Conservation (phyloP, 495 filamentous ascomycete species). For the Podospora sp. region DNA sequence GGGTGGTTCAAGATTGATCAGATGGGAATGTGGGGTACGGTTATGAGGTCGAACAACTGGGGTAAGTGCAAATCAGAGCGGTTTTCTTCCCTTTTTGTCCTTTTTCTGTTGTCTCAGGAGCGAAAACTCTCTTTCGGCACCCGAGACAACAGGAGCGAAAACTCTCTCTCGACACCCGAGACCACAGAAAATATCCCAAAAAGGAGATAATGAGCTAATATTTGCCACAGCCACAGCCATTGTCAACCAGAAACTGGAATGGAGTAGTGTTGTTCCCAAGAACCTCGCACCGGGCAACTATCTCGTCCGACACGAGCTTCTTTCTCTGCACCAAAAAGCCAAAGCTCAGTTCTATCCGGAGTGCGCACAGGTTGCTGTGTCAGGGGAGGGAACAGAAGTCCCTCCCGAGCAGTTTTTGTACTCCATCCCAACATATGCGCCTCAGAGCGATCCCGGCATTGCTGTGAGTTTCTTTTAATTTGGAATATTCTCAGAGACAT, state of each 20-base stretch:
- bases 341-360: slow-evolving; percentile 47
- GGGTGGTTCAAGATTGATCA: slow-evolving; percentile 57
- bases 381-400: slow-evolving; percentile 37
- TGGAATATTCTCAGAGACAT: background rate
- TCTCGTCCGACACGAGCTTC: slow-evolving; percentile 47
- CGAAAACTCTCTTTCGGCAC: too few relatives aligned
- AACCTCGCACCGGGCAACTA: slow-evolving; percentile 44
- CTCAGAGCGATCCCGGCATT: slow-evolving; percentile 52
- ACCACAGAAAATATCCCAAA: too few relatives aligned
- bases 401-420: slow-evolving; percentile 39
- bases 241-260: slow-evolving; percentile 51
- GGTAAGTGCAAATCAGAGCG: too few relatives aligned
- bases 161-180: too few relatives aligned
- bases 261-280: slow-evolving; percentile 45
- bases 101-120: too few relatives aligned
- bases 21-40: slow-evolving; percentile 41
- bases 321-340: slow-evolving; percentile 42
- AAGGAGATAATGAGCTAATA: too few relatives aligned
- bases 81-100: too few relatives aligned
- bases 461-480: slow-evolving; percentile 36
- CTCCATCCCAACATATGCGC: slow-evolving; percentile 53
- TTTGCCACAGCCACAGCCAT: too few relatives aligned
- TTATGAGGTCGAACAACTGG: slow-evolving; percentile 53
- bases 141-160: too few relatives aligned
- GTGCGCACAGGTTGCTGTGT: slow-evolving; percentile 48